Percentiles rank a stretch among this genome's conserved stretches.
These are phyloP conservation scores for Imleria badia DNA, from an alignment of 768 basidiomycete genomes.

Conservation along the genomic window DNA sequence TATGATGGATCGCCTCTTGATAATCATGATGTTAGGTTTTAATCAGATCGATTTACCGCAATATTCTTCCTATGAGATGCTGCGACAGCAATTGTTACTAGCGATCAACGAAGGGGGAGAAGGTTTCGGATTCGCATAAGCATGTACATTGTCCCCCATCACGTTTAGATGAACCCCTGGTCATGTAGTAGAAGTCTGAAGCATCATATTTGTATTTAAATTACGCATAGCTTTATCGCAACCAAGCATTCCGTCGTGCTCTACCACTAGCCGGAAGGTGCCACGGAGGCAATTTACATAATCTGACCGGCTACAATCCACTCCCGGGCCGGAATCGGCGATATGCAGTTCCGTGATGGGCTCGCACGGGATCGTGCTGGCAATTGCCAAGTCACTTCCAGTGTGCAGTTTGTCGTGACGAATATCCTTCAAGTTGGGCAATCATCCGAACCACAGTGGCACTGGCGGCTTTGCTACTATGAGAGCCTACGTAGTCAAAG, in stretches of 20 bases:
- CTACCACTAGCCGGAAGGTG: too few species aligned
- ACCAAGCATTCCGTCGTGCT: too few species aligned
- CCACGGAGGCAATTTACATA: too few species aligned
- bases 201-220: slow-evolving; percentile 37
- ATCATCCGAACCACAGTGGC: background rate
- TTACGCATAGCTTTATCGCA: slow-evolving; percentile 19
- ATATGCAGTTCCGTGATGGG: too few species aligned
- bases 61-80: slow-evolving; percentile 95
- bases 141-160: slow-evolving; percentile 6
- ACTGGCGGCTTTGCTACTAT: slow-evolving; percentile 43
- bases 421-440: background rate
- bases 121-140: slow-evolving; percentile 83
- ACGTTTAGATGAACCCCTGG: slow-evolving; percentile 15
- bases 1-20: slow-evolving; percentile 9
- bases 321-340: too few species aligned
- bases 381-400: too few species aligned
- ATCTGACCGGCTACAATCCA: too few species aligned
- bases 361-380: too few species aligned
- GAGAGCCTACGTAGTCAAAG: slow-evolving; percentile 75
- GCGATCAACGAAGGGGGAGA: slow-evolving; percentile 97
- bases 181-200: slow-evolving; percentile 26
- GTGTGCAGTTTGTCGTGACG: background rate
- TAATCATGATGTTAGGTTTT: slow-evolving; percentile 57
- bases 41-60: slow-evolving; percentile 94
- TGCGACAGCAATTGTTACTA: slow-evolving; percentile 84